These are phyloP conservation scores for Monosporascus sp. DNA, from an alignment of 2,329 filamentous ascomycete genomes.

Conservation along the genomic window DNA sequence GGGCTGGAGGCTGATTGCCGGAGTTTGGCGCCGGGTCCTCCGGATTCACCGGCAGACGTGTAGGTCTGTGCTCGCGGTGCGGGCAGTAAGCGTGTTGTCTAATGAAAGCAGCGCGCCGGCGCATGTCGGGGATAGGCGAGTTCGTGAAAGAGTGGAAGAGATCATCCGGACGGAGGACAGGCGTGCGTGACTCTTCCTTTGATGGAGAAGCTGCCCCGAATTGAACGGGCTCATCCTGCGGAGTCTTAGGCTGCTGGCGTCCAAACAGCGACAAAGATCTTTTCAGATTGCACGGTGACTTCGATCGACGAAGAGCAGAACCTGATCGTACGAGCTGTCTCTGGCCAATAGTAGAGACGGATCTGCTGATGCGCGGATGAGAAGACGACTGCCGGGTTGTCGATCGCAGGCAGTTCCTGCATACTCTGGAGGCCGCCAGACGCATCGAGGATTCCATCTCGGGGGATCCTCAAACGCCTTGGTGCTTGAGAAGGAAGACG, in stretches of 20 bases:
- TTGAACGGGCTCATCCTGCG: constrained; percentile 9
- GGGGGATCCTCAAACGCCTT: background rate
- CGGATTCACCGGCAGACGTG: constrained; percentile 59
- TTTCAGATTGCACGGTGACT: constrained; percentile 2
- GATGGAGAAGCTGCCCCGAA: constrained; percentile 11
- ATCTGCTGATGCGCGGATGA: constrained; percentile 11
- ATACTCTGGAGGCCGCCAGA: constrained; percentile 21
- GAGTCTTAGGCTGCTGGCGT: constrained; percentile 12
- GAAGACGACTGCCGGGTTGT: constrained; percentile 10
- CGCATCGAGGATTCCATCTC: constrained; percentile 26
- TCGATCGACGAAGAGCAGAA: constrained; percentile 1
- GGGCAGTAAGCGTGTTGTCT: constrained; percentile 90
- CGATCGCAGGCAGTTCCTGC: constrained; percentile 22
- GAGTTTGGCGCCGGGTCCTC: constrained; percentile 52
- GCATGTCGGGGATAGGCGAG: constrained; percentile 84
- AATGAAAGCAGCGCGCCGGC: constrained; percentile 83
- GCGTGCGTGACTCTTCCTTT: constrained; percentile 15
- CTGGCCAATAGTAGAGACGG: constrained; percentile 14
- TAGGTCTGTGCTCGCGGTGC: constrained; percentile 79
- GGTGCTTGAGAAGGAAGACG: no score
- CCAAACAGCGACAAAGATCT: constrained; percentile 23
- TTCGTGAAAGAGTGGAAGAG: constrained; percentile 90
- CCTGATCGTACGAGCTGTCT: constrained; percentile 8
- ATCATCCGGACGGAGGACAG: constrained; percentile 62
- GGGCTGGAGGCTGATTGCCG: constrained; percentile 61